Percentiles rank a stretch among this genome's conserved stretches.
These are phyloP conservation scores for Euphrasia confusa DNA, from an alignment of 257 asterid species.

Conservation along the genomic window DNA sequence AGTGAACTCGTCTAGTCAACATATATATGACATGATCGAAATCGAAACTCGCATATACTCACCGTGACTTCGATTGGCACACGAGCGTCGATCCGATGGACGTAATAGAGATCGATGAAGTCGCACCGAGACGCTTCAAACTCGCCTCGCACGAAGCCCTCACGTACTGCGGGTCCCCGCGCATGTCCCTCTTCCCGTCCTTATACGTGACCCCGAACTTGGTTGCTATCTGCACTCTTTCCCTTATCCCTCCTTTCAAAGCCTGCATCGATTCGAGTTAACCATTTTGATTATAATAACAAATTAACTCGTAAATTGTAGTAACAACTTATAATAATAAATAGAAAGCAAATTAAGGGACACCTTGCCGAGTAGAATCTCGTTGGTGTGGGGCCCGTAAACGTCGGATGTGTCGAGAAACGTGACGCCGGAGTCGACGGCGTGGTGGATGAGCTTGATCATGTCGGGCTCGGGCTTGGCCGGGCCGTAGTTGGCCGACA, in stretches of 20 bases:
- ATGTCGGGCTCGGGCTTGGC: not conserved
- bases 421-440: not conserved
- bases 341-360: no score
- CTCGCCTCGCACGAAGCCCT: not conserved
- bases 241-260: not conserved
- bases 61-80: conserved; percentile 1
- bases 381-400: no score
- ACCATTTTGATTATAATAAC: no score
- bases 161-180: not conserved
- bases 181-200: not conserved
- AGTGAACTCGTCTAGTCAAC: no score
- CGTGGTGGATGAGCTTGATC: conserved; percentile 7
- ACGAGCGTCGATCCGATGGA: not conserved
- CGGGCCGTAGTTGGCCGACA: not conserved
- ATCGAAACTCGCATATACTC: no score
- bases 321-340: no score
- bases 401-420: no score
- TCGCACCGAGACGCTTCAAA: not conserved
- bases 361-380: no score
- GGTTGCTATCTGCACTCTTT: conserved; percentile 1
- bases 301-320: no score
- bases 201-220: not conserved
- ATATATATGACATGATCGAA: no score
- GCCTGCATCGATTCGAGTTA: no score
- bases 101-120: not conserved